These are phyloP conservation scores for Amesomyces nigricolor DNA, from an alignment of 2,329 filamentous ascomycete species.

Conservation along the genomic window DNA sequence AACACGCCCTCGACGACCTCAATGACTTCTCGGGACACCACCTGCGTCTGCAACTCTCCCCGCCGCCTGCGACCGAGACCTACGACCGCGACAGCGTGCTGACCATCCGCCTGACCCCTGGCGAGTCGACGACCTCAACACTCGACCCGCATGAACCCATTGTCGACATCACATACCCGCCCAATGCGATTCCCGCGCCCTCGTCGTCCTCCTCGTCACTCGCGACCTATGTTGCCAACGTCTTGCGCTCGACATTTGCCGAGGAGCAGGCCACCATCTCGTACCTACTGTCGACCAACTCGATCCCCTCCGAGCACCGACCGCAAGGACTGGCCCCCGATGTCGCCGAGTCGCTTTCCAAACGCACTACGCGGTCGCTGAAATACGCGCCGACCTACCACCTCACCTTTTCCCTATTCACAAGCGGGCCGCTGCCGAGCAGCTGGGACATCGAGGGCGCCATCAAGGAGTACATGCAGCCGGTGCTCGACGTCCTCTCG, in stretches of 20 bases:
- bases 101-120: constrained; percentile 63
- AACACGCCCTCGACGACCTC: constrained; percentile 78
- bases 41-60: constrained; percentile 62
- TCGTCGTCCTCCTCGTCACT: constrained; percentile 67
- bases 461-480: constrained; percentile 72
- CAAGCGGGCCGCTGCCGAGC: constrained; percentile 68
- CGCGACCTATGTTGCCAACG: constrained; percentile 70
- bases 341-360: constrained; percentile 51
- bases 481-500: constrained; percentile 71
- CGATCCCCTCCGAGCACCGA: constrained; percentile 43
- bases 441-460: constrained; percentile 88
- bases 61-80: constrained; percentile 30
- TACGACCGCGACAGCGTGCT: constrained; percentile 53
- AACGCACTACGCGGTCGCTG: constrained; percentile 75
- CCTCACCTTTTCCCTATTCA: constrained; percentile 91
- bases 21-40: constrained; percentile 84
- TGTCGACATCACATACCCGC: constrained; percentile 72
- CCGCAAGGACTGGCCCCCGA: constrained; percentile 45
- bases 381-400: constrained; percentile 94
- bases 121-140: constrained; percentile 53
- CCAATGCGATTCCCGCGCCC: constrained; percentile 59
- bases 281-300: constrained; percentile 59
- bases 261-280: constrained; percentile 87
- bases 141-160: constrained; percentile 65
- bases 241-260: constrained; percentile 71